Conservation (phyloP, 208 protist species). For the Trypanosoma melophagium region DNA sequence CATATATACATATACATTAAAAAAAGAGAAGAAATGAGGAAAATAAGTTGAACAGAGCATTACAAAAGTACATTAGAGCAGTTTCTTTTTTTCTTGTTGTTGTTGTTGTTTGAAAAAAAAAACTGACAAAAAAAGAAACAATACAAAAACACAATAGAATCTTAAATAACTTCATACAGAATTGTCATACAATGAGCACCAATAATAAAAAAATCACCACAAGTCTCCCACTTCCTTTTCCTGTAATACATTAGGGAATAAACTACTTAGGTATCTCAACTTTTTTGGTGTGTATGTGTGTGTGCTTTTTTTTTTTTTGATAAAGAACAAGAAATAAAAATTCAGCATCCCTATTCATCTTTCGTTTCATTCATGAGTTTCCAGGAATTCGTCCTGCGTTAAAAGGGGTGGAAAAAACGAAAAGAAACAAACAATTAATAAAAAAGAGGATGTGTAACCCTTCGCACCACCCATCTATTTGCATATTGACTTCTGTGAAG, state of each 20-base stretch:
- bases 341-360: too few relatives aligned
- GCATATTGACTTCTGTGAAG: not conserved
- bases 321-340: too few relatives aligned
- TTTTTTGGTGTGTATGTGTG: too few relatives aligned
- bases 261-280: too few relatives aligned
- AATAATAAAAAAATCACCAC: too few relatives aligned
- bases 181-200: too few relatives aligned
- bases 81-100: conserved; percentile 2
- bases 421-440: not conserved
- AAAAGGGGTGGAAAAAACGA: conserved; percentile 16
- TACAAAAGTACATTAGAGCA: not conserved
- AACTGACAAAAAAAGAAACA: conserved; percentile 16
- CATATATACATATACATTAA: not conserved
- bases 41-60: not conserved
- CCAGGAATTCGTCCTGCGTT: too few relatives aligned
- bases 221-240: too few relatives aligned
- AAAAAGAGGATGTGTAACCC: not conserved
- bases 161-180: not conserved
- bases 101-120: not conserved
- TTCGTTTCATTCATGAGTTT: too few relatives aligned
- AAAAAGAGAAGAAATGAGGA: not conserved
- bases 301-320: too few relatives aligned
- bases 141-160: not conserved
- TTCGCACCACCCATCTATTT: not conserved
- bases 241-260: too few relatives aligned